These are phyloP conservation scores for Chrysanthemum makinoi DNA, from an alignment of 129 eudicot species.

Conservation along the genomic window DNA sequence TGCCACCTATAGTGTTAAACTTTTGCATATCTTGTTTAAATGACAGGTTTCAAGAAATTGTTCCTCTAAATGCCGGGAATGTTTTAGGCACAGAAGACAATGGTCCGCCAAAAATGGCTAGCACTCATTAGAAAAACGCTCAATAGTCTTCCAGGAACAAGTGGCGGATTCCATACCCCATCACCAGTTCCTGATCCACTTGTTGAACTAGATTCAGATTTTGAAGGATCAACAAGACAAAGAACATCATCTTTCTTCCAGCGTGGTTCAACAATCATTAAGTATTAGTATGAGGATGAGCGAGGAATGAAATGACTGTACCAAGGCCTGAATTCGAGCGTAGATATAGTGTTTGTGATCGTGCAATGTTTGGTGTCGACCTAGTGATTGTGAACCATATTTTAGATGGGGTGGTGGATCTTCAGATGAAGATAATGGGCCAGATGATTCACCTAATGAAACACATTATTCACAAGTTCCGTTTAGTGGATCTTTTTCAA, in stretches of 20 bases:
- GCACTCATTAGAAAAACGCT: conserved; percentile 73
- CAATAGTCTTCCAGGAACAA: conserved; percentile 78
- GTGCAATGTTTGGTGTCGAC: conserved; percentile 58
- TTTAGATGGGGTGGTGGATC: conserved; percentile 58
- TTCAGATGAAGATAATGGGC: conserved; percentile 82
- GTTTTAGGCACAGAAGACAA: conserved; percentile 96
- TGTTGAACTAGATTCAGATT: conserved; percentile 75
- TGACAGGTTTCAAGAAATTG: conserved; percentile 88
- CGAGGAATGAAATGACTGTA: conserved; percentile 48
- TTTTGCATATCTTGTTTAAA: neutral
- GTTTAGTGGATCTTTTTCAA: conserved; percentile 42
- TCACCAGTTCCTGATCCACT: conserved; percentile 77
- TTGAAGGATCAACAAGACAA: conserved; percentile 66
- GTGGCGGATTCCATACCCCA: conserved; percentile 59
- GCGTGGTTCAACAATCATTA: conserved; percentile 73
- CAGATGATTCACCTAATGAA: conserved; percentile 59
- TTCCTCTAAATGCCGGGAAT: conserved; percentile 93
- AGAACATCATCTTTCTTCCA: conserved; percentile 61
- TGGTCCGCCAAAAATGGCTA: conserved; percentile 95
- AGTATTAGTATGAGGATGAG: conserved; percentile 82
- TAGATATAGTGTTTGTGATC: conserved; percentile 83
- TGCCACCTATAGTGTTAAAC: too few relatives aligned
- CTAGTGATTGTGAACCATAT: conserved; percentile 58
- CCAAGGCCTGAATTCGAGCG: conserved; percentile 63
- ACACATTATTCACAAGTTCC: conserved; percentile 53